Percentiles rank a stretch among this genome's conserved stretches.
Evolutionary conservation across 2,329 filamentous ascomycete species (phyloP).

Genomic region (Exophiala oligosperma): DNA sequence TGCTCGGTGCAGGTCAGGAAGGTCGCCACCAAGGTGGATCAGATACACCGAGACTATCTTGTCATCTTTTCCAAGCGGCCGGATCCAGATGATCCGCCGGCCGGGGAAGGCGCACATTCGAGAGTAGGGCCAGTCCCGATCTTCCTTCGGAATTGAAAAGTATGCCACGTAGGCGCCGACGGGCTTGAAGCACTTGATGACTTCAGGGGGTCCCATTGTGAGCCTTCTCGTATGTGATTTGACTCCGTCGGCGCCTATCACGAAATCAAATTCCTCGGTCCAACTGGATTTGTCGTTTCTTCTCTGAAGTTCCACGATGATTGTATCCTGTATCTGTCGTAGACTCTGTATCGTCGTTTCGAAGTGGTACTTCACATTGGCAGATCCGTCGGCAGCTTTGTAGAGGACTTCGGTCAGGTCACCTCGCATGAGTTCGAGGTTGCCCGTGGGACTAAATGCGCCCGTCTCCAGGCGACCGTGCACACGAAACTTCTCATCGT

Average conservation of each 20-base stretch:
- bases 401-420: slow-evolving; percentile 26
- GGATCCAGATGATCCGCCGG: slow-evolving; percentile 19
- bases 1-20: background rate
- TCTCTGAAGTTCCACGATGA: slow-evolving; percentile 22
- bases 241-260: slow-evolving; percentile 26
- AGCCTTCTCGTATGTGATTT: slow-evolving; percentile 23
- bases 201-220: slow-evolving; percentile 17
- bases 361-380: slow-evolving; percentile 24
- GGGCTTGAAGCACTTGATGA: slow-evolving; percentile 11
- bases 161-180: slow-evolving; percentile 21
- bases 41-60: slow-evolving; percentile 19
- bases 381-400: slow-evolving; percentile 17
- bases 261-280: slow-evolving; percentile 24
- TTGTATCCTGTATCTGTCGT: slow-evolving; percentile 15
- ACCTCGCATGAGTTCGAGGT: slow-evolving; percentile 26
- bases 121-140: slow-evolving; percentile 17
- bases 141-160: slow-evolving; percentile 24
- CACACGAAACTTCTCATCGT: slow-evolving; percentile 21
- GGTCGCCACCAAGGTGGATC: slow-evolving; percentile 16
- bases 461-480: slow-evolving; percentile 3
- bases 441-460: slow-evolving; percentile 17
- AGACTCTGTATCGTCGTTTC: slow-evolving; percentile 24
- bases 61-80: slow-evolving; percentile 16
- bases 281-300: slow-evolving; percentile 8
- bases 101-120: slow-evolving; percentile 18